Evolutionary conservation across 495 filamentous ascomycete genomes (phyloP), one percentile per base, ranked within the genome.

Genomic region (Aspergillus carlsbadensis): DNA sequence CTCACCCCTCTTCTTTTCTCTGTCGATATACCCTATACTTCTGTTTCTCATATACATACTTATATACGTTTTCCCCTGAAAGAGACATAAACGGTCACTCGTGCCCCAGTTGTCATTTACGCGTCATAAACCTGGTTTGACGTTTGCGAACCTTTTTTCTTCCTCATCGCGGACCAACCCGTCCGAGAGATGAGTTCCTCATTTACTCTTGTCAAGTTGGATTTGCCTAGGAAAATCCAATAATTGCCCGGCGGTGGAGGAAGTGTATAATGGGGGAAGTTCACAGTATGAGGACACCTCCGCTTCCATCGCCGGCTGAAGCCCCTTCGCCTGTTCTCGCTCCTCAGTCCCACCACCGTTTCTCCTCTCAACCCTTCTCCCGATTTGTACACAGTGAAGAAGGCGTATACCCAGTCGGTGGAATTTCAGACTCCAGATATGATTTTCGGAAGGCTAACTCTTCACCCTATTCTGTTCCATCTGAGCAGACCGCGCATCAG

Each of bases 281-380:
- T 62, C 67, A 66, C 64, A 69, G 63, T 54, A 70, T 69, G 68
- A 73, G 66, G 61, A 75, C 67, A 56, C 62, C 72, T 72, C 71
- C 74, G 59, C 69, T 72, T 59, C 69, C 73, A 62, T 76, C 73
- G 64, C 72, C 71, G 58, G 69, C 72, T 50, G 69, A 71, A 63
- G 73, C 72, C 29, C 64, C 67, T 51, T 68, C 71, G 49, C 57
- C 71, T 49, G 51, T 65, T 48, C 63, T 64, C 52, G 55, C 65
- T 14, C 48, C 65, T 24, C 67, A 64, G 26, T 62, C 71, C 56
- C 65, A 70, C 44, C 61, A 65, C 49, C 43, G 58, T 58, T 62
- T 61, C 36, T 61, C 63, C 33, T 59, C 68, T 34, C 67, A 67
- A 43, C 66, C 70, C 29, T 56, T 65, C 20, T 57, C 63, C 33